phyloP scores from a whole-genome alignment of 1,284 basidiomycete genomes.

The Tranzscheliella williamsii region DNA sequence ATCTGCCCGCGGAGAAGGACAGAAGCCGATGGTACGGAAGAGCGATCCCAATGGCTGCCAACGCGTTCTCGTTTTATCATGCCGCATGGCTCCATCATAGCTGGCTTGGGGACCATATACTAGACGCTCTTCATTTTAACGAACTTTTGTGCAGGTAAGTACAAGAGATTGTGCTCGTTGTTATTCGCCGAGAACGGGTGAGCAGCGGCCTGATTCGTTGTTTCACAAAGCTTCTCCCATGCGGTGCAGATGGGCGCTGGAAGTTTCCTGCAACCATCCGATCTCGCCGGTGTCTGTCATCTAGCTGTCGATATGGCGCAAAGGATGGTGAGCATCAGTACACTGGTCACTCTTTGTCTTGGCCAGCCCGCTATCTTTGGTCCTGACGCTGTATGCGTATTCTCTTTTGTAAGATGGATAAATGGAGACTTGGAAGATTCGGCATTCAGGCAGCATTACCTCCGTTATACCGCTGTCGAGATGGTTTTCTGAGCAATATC shows the following conservation, averaged over 20 bases:
- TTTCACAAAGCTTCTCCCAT: neutral
- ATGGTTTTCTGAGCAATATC: neutral
- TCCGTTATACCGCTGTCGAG: neutral
- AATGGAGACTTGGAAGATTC: too few relatives aligned
- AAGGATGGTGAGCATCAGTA: neutral
- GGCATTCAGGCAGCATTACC: too few relatives aligned
- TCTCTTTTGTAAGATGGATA: too few relatives aligned
- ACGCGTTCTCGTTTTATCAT: slow-evolving; percentile 8
- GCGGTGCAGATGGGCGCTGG: neutral
- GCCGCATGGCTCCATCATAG: slow-evolving; percentile 8
- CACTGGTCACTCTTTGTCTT: too few relatives aligned
- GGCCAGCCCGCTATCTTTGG: too few relatives aligned
- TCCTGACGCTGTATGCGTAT: too few relatives aligned
- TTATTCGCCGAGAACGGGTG: neutral
- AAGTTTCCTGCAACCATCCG: neutral
- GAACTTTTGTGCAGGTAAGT: slow-evolving; percentile 24
- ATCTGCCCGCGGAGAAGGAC: neutral
- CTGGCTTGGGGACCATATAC: slow-evolving; percentile 19
- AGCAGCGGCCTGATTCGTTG: too few relatives aligned
- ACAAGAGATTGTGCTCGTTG: neutral
- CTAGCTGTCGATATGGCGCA: neutral
- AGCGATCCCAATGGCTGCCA: slow-evolving; percentile 5
- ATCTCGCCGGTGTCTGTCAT: neutral
- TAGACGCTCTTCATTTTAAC: slow-evolving; percentile 11
- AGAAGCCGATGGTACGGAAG: slow-evolving; percentile 8